Evolutionary conservation across 1,284 basidiomycete genomes (phyloP).

Genomic region (Heliocybe sulcata): DNA sequence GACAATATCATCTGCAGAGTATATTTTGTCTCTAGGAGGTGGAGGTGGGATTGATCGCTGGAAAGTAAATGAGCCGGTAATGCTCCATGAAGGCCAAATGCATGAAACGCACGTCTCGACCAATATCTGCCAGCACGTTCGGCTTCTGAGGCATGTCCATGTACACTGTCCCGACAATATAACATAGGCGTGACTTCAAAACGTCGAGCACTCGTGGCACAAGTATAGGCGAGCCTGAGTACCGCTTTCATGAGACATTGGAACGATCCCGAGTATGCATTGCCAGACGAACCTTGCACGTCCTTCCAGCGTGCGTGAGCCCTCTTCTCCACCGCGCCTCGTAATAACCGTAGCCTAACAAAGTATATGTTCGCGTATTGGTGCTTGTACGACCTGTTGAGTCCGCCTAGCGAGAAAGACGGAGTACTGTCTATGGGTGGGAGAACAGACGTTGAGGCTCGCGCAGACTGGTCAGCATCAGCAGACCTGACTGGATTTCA

Average conservation of each 20-base stretch:
- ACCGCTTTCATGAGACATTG: background rate
- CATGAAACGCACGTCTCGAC: constrained; percentile 62
- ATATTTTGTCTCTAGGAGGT: constrained; percentile 67
- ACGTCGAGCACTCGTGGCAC: constrained; percentile 88
- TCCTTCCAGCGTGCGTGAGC: constrained; percentile 65
- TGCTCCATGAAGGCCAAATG: constrained; percentile 2
- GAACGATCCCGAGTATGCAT: background rate
- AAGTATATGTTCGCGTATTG: constrained; percentile 96
- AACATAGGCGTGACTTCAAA: constrained; percentile 78
- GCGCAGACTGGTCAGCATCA: background rate
- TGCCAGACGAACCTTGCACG: constrained; percentile 42
- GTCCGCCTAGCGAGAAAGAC: constrained; percentile 48
- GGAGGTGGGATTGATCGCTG: constrained; percentile 89
- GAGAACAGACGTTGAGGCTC: background rate
- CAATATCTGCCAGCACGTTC: constrained; percentile 93
- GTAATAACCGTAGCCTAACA: constrained; percentile 61
- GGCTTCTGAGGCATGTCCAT: constrained; percentile 98
- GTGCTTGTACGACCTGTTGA: constrained; percentile 68
- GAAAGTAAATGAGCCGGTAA: constrained; percentile 5
- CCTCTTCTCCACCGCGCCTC: constrained; percentile 53
- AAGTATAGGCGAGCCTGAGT: constrained; percentile 61
- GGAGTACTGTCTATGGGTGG: constrained; percentile 31
- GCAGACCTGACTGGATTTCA: background rate
- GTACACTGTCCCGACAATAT: constrained; percentile 92
- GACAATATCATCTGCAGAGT: constrained; percentile 72